phyloP scores from a whole-genome alignment of 805 yeast species.

The Candida stauntonica region DNA sequence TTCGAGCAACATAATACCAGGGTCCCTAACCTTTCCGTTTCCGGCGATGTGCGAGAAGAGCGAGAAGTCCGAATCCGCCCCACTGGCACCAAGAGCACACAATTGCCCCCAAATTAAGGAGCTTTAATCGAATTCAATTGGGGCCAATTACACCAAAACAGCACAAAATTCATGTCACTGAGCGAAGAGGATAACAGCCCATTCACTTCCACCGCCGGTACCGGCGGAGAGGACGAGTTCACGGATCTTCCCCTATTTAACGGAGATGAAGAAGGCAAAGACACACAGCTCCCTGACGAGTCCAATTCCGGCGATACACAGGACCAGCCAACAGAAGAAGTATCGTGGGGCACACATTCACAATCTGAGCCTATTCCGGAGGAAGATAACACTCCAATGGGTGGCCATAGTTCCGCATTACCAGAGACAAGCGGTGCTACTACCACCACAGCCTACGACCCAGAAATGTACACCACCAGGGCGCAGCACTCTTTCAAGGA shows the following conservation, averaged over 20 bases:
- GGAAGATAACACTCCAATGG: constrained; percentile 2
- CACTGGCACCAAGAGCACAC: neutral
- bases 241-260: constrained; percentile 24
- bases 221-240: constrained; percentile 21
- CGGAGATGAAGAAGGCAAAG: constrained; percentile 18
- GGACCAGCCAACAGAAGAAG: neutral
- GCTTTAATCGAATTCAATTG: neutral
- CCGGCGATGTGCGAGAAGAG: neutral
- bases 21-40: neutral
- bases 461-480: constrained; percentile 23
- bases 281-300: neutral
- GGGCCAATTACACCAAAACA: too few relatives aligned
- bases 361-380: neutral
- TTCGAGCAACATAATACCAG: neutral
- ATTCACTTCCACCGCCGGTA: constrained; percentile 9
- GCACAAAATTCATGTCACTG: too few relatives aligned
- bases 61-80: neutral
- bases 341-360: neutral
- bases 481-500: constrained; percentile 20
- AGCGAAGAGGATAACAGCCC: constrained; percentile 28
- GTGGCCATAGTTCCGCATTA: too few relatives aligned
- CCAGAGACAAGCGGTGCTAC: too few relatives aligned
- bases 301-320: neutral
- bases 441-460: constrained; percentile 30
- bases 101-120: neutral